A percentile compares a stretch with the other conserved stretches of the same genome.
Conservation (phyloP, 352 stramenopile genomes). For the Globisporangium lucens region DNA sequence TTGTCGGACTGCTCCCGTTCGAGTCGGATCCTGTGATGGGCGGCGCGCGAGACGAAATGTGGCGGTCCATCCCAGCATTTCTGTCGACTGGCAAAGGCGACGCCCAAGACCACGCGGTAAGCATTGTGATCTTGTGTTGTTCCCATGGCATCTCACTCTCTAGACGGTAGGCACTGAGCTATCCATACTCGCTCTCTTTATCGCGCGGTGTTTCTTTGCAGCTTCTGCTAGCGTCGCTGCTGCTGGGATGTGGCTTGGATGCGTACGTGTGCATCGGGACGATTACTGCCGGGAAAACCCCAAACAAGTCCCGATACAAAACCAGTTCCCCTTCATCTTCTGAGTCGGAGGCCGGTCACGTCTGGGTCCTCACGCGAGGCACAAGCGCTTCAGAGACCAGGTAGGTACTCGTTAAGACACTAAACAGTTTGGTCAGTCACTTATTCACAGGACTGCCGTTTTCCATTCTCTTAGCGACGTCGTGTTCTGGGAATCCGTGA, state of each 20-base stretch:
- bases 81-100: slow-evolving; percentile 76
- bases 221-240: slow-evolving; percentile 80
- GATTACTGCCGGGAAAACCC: slow-evolving; percentile 37
- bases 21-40: slow-evolving; percentile 52
- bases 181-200: neutral
- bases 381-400: slow-evolving; percentile 16
- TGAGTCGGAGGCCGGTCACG: slow-evolving; percentile 48
- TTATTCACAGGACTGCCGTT: too few relatives aligned
- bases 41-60: slow-evolving; percentile 59
- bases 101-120: slow-evolving; percentile 78
- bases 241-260: slow-evolving; percentile 87
- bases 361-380: slow-evolving; percentile 74
- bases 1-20: slow-evolving; percentile 79
- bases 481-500: slow-evolving; percentile 75
- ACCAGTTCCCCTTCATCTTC: neutral
- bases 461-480: slow-evolving; percentile 20
- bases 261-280: slow-evolving; percentile 87
- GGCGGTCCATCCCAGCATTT: slow-evolving; percentile 71
- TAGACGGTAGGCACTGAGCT: too few relatives aligned
- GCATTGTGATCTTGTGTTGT: neutral
- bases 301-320: slow-evolving; percentile 12
- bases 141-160: neutral
- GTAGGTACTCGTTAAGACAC: neutral
- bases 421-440: too few relatives aligned
- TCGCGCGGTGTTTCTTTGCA: slow-evolving; percentile 18